phyloP scores from a whole-genome alignment of 1,284 basidiomycete genomes.

The Prillingera fragicola region DNA sequence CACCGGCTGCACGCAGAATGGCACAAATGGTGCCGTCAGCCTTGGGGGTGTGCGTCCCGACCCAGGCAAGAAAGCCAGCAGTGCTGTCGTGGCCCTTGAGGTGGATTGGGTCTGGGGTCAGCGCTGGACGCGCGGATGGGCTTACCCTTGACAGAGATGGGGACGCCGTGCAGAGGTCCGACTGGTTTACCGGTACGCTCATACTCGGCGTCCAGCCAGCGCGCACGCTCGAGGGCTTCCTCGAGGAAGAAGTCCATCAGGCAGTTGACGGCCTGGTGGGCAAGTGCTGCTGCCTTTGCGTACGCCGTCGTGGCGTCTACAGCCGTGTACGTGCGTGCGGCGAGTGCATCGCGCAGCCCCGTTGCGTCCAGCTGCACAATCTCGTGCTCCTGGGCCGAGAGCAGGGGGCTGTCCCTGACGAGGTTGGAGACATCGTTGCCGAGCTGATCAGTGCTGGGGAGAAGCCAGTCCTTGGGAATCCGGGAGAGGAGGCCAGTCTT shows the following conservation, averaged over 20 bases:
- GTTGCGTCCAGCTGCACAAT: conserved; percentile 34
- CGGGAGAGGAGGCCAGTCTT: background rate
- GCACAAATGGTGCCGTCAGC: conserved; percentile 13
- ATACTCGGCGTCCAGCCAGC: conserved; percentile 57
- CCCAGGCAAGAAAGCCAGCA: conserved; percentile 13
- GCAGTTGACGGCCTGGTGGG: conserved; percentile 55
- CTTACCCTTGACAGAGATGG: conserved; percentile 56
- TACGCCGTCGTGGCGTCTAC: conserved; percentile 33
- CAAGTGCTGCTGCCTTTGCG: conserved; percentile 21
- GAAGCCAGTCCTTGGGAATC: background rate
- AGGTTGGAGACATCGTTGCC: conserved; percentile 1
- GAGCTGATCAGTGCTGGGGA: background rate
- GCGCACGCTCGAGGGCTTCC: conserved; percentile 56
- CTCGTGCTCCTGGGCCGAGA: conserved; percentile 17
- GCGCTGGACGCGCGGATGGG: background rate
- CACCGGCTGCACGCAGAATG: conserved; percentile 20
- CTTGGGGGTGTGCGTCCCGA: conserved; percentile 9
- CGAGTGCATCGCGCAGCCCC: conserved; percentile 33
- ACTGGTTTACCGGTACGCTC: conserved; percentile 52
- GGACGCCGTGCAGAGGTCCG: conserved; percentile 61
- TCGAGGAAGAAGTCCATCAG: conserved; percentile 65
- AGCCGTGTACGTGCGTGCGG: conserved; percentile 21
- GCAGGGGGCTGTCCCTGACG: conserved; percentile 6
- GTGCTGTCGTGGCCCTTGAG: conserved; percentile 38
- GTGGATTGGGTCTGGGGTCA: conserved; percentile 36